Evolutionary conservation across 352 stramenopile species (phyloP), one percentile per base, ranked within the genome.

Genomic region (Globisporangium nodosum): DNA sequence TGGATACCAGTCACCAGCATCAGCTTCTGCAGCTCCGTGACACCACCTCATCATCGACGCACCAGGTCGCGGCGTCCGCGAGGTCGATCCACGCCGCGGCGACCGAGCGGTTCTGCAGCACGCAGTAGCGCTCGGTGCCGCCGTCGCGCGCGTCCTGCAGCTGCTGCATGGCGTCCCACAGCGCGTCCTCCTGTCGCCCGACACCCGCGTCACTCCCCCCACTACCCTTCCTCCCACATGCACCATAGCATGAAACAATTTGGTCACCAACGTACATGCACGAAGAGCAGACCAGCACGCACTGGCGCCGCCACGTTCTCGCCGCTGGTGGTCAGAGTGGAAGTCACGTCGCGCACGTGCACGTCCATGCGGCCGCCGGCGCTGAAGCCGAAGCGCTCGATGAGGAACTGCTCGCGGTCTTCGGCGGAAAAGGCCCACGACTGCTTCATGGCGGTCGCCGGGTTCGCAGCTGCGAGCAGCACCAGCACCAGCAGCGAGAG

Each of bases 371-470:
- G 63, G 5, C 88, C 89, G 12, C 61, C 55, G 5, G 69, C 64
- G 8, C 76, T 68, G 46, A 97, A 96, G 42, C 88, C 90, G 60
- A 97, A 97, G 66, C 84, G 87, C 66, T 97, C 90, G 47, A 97
- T 80, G 47, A 93, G 69, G 68, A 97, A 97, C 49, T 94, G 68
- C 39, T 64, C 54, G 27, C 87, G 79, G 57, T 82, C 70, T 56
- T 97, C 90, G 21, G 67, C 49, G 20, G 65, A 58, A 51, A 96
- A 92, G 33, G 33, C 46, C 76, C 90, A 90, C 21, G 76, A 66
- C 65, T 97, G 89, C 63, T 93, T 90, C 78, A 90, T 89, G n/a
- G 50, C 58, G 15, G 8, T 3, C 16, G 18, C 18, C 8, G 42
- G 31, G 21, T 18, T 3, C 0, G 13, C 18, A 37, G 31, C 31